Evolutionary conservation across 1,284 basidiomycete genomes (phyloP).

Genomic region (Clitocybe nebularis): DNA sequence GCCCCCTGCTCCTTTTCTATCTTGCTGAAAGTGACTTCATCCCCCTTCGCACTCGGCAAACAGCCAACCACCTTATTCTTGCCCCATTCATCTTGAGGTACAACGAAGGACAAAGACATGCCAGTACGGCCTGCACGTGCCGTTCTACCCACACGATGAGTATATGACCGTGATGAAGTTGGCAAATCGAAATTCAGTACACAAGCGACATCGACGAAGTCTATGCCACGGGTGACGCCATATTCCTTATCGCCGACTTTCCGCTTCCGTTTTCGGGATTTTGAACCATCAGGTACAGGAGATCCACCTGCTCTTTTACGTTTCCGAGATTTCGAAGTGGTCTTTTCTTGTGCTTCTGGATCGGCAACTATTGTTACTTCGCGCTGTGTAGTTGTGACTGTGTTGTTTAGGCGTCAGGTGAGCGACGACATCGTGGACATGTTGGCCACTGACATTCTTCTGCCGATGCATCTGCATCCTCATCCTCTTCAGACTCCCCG

Average conservation of each 20-base stretch:
- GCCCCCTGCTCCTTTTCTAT: slow-evolving; percentile 75
- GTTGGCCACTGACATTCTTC: slow-evolving; percentile 38
- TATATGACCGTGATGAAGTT: slow-evolving; percentile 84
- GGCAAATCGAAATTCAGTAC: slow-evolving; percentile 99
- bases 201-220: slow-evolving; percentile 96
- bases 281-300: slow-evolving; percentile 25
- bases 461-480: slow-evolving; percentile 31
- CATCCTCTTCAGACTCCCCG: slow-evolving; percentile 30
- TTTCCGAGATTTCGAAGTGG: slow-evolving; percentile 29
- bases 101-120: slow-evolving; percentile 88
- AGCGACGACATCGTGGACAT: neutral
- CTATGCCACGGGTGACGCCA: slow-evolving; percentile 93
- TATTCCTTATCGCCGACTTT: slow-evolving; percentile 71
- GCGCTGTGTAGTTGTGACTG: slow-evolving; percentile 57
- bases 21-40: slow-evolving; percentile 76
- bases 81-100: slow-evolving; percentile 74
- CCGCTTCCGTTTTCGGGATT: slow-evolving; percentile 36
- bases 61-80: slow-evolving; percentile 71
- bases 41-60: slow-evolving; percentile 64
- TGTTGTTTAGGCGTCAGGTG: slow-evolving; percentile 5
- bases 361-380: slow-evolving; percentile 24
- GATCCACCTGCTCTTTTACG: slow-evolving; percentile 35
- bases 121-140: slow-evolving; percentile 94
- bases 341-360: slow-evolving; percentile 20
- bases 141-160: slow-evolving; percentile 94